Evolutionary conservation across 495 filamentous ascomycete genomes (phyloP).

Genomic region (Sordaria brevicollis): DNA sequence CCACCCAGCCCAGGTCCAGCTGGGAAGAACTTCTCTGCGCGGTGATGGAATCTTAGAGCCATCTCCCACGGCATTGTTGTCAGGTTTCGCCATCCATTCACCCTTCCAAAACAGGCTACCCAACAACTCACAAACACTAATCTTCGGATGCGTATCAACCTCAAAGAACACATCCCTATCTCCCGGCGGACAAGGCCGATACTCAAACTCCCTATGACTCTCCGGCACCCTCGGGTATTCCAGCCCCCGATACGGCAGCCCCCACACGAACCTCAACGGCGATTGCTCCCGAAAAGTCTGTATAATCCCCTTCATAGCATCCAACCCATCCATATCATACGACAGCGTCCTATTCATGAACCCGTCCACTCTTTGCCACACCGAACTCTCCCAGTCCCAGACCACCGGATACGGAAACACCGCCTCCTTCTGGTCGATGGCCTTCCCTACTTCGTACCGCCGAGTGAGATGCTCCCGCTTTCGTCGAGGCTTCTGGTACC

Average conservation of each 20-base stretch:
- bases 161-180: background rate
- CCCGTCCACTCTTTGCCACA: background rate
- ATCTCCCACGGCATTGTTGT: background rate
- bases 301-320: background rate
- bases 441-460: background rate
- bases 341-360: background rate
- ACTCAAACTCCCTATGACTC: background rate
- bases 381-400: background rate
- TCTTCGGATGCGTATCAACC: background rate
- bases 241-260: background rate
- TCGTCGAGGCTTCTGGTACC: background rate
- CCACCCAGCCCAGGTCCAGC: constrained; percentile 2
- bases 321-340: background rate
- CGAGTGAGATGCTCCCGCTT: background rate
- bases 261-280: background rate
- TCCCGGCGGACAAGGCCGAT: background rate
- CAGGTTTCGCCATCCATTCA: background rate
- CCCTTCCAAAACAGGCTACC: background rate
- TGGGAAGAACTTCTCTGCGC: background rate
- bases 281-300: background rate
- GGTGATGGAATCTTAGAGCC: background rate
- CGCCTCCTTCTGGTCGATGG: background rate
- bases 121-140: background rate
- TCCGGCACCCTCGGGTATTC: background rate
- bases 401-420: background rate